Evolutionary conservation across 2,329 filamentous ascomycete species (phyloP).

Genomic region (Clonostachys sp.): DNA sequence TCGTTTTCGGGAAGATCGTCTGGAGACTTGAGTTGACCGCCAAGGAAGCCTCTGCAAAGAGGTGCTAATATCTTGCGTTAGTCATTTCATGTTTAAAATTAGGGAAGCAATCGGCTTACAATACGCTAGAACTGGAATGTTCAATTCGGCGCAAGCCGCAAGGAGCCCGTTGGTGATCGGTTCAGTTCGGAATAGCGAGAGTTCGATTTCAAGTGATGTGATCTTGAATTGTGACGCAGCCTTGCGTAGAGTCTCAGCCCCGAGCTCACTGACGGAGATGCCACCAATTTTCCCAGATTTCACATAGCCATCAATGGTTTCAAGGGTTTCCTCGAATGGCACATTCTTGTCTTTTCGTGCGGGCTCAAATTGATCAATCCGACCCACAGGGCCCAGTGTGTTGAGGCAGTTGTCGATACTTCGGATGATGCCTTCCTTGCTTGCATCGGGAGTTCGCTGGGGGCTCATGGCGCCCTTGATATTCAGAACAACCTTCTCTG

Average conservation of each 20-base stretch:
- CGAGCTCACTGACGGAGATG: conserved; percentile 40
- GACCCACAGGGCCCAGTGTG: conserved; percentile 30
- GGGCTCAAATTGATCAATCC: conserved; percentile 54
- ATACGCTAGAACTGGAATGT: conserved; percentile 66
- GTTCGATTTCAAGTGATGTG: conserved; percentile 41
- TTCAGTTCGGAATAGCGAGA: conserved; percentile 38
- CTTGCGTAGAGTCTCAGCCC: conserved; percentile 36
- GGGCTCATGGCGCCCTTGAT: conserved; percentile 44
- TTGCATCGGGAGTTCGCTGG: conserved; percentile 33
- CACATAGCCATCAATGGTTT: conserved; percentile 36
- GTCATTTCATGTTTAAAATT: too few relatives aligned
- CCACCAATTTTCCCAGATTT: conserved; percentile 40
- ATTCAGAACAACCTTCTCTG: conserved; percentile 51
- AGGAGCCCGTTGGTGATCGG: conserved; percentile 40
- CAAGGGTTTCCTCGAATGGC: conserved; percentile 40
- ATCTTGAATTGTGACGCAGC: conserved; percentile 35
- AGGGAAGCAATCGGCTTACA: conserved; percentile 13
- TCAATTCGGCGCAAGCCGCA: conserved; percentile 51
- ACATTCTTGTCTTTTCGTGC: conserved; percentile 47
- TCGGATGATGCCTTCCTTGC: conserved; percentile 42
- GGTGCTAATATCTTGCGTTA: neutral
- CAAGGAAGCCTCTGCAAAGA: conserved; percentile 1
- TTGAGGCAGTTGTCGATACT: conserved; percentile 49
- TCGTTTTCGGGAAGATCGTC: conserved; percentile 1
- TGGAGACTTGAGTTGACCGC: neutral